phyloP scores from a whole-genome alignment of 2,329 filamentous ascomycete genomes.

The Colletotrichum lini region DNA sequence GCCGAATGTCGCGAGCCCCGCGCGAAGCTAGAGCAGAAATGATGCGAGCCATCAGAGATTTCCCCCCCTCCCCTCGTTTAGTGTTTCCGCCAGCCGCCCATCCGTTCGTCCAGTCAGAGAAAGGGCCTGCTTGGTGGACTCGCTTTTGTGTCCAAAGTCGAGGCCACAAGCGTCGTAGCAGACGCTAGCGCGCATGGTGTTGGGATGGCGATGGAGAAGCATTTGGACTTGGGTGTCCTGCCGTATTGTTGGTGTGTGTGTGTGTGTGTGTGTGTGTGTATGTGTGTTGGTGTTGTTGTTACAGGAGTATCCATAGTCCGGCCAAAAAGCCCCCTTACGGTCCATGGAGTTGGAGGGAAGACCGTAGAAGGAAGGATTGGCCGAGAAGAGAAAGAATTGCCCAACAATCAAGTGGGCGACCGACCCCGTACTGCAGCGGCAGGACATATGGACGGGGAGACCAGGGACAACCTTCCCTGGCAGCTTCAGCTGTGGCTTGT shows the following conservation, averaged over 20 bases:
- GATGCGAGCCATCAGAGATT: slow-evolving; percentile 27
- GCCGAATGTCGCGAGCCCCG: slow-evolving; percentile 6
- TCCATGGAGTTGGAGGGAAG: slow-evolving; percentile 22
- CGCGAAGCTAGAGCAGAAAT: slow-evolving; percentile 17
- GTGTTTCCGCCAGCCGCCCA: slow-evolving; percentile 22
- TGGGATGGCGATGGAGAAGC: too few relatives aligned
- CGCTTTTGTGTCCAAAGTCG: not conserved
- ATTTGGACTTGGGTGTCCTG: too few relatives aligned
- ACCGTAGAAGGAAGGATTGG: slow-evolving; percentile 29
- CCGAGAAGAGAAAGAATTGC: slow-evolving; percentile 36
- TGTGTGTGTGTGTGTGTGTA: too few relatives aligned
- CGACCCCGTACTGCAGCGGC: slow-evolving; percentile 18
- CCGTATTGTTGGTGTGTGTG: too few relatives aligned
- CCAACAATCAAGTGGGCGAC: slow-evolving; percentile 11
- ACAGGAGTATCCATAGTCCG: not conserved
- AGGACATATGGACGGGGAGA: slow-evolving; percentile 5
- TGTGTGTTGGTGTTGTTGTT: not conserved
- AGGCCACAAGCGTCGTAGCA: not conserved
- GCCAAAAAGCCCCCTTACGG: slow-evolving; percentile 1
- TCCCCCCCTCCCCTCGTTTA: not conserved
- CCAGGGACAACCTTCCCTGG: slow-evolving; percentile 13
- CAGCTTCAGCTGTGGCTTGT: not conserved
- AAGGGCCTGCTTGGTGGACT: not conserved
- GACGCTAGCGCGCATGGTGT: not conserved
- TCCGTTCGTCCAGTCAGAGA: not conserved